These are phyloP conservation scores for Stagonosporopsis vannaccii DNA, from an alignment of 2,329 filamentous ascomycete genomes.

Conservation along the genomic window DNA sequence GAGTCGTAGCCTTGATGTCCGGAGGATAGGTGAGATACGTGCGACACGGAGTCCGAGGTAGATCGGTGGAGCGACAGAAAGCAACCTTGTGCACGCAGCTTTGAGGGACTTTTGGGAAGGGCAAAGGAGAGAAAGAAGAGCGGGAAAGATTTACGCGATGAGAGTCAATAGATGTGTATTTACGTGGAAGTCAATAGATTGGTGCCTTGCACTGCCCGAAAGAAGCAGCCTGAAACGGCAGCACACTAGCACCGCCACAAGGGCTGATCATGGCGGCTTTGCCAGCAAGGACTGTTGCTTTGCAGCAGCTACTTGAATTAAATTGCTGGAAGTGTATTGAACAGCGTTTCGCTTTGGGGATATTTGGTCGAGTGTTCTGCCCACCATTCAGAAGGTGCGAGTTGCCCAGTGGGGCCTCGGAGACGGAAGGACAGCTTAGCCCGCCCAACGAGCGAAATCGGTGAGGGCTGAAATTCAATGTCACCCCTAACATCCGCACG, in stretches of 20 bases:
- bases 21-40: not conserved
- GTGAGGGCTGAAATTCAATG: too few relatives aligned
- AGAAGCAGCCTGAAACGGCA: slow-evolving; percentile 18
- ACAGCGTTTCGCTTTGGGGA: not conserved
- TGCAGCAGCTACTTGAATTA: not conserved
- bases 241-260: slow-evolving; percentile 12
- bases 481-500: too few relatives aligned
- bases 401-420: not conserved
- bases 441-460: too few relatives aligned
- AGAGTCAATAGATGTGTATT: not conserved
- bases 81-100: not conserved
- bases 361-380: not conserved
- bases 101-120: not conserved
- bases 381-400: not conserved
- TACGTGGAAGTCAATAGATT: slow-evolving; percentile 9
- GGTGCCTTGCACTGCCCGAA: slow-evolving; percentile 20
- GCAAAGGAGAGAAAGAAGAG: not conserved
- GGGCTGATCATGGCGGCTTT: not conserved
- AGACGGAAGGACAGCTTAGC: too few relatives aligned
- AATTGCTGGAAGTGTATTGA: not conserved
- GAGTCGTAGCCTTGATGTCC: slow-evolving; percentile 10
- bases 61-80: not conserved
- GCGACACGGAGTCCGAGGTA: slow-evolving; percentile 1
- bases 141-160: not conserved
- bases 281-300: not conserved